A percentile compares a stretch with the other conserved stretches of the same genome.
Evolutionary conservation across 2,329 filamentous ascomycete genomes (phyloP).

Genomic region (Aspergillus niger): DNA sequence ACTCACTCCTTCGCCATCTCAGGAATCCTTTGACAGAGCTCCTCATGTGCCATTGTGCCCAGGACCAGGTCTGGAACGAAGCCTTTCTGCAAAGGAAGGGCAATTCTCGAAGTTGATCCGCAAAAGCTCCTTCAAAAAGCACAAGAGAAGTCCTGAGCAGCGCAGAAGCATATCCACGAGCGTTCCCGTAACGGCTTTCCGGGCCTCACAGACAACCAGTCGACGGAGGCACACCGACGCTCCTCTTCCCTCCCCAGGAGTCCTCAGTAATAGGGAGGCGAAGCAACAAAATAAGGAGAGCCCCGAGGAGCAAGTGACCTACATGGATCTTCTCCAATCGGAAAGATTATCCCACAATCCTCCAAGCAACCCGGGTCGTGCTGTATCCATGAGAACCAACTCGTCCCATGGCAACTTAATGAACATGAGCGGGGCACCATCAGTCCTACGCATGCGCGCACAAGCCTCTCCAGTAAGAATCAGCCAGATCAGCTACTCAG

Average conservation of each 20-base stretch:
- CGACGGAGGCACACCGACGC: constrained; percentile 46
- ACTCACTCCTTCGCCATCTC: constrained; percentile 35
- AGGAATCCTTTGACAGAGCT: constrained; percentile 26
- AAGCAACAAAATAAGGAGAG: constrained; percentile 18
- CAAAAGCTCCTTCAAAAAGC: constrained; percentile 35
- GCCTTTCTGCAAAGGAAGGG: constrained; percentile 32
- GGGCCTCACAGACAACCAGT: constrained; percentile 22
- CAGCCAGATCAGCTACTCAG: constrained; percentile 23
- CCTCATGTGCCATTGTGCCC: constrained; percentile 13
- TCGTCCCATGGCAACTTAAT: constrained; percentile 17
- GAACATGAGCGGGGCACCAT: constrained; percentile 19
- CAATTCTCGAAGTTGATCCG: constrained; percentile 34
- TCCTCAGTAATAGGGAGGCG: constrained; percentile 28
- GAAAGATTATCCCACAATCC: constrained; percentile 16
- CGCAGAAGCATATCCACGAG: constrained; percentile 35
- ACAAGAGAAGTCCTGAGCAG: constrained; percentile 29
- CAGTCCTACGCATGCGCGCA: constrained; percentile 38
- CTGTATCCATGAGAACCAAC: constrained; percentile 16
- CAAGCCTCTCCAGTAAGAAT: constrained; percentile 30
- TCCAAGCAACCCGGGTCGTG: constrained; percentile 11
- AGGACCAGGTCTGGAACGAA: constrained; percentile 25
- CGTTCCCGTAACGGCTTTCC: constrained; percentile 24
- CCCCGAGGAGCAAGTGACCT: constrained; percentile 27
- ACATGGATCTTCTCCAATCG: constrained; percentile 33
- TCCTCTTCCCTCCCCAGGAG: constrained; percentile 35